Percentiles rank a stretch among this genome's conserved stretches.
Conservation (phyloP, 2,329 filamentous ascomycete genomes). For the Neocucurbitaria cava region DNA sequence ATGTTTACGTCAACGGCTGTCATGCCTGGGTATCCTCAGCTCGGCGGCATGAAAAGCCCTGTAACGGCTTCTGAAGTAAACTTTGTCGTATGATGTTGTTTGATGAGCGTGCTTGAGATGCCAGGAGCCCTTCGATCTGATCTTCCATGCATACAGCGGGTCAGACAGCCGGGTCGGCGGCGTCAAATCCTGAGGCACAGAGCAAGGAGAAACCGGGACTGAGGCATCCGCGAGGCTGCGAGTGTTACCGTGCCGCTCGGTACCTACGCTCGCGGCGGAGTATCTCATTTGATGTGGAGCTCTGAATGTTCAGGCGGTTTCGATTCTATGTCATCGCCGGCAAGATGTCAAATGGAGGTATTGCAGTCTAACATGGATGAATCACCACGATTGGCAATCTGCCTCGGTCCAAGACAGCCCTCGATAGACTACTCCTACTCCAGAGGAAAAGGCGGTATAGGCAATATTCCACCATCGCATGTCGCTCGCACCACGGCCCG, state of each 20-base stretch:
- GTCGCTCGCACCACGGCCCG: slow-evolving; percentile 6
- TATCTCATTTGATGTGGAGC: slow-evolving; percentile 6
- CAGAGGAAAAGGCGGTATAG: slow-evolving; percentile 14
- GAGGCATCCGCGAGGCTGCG: slow-evolving; percentile 41
- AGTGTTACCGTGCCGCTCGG: slow-evolving; percentile 11
- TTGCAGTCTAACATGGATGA: neutral
- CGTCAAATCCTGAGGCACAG: slow-evolving; percentile 31
- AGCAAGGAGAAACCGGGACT: slow-evolving; percentile 35
- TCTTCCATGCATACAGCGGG: slow-evolving; percentile 18
- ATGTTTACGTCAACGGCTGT: slow-evolving; percentile 39
- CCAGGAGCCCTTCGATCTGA: slow-evolving; percentile 17
- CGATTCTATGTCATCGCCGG: neutral
- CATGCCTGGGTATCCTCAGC: slow-evolving; percentile 14
- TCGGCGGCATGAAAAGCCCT: slow-evolving; percentile 20
- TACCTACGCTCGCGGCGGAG: slow-evolving; percentile 7
- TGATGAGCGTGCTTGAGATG: slow-evolving; percentile 30
- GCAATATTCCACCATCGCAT: slow-evolving; percentile 10
- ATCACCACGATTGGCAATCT: neutral
- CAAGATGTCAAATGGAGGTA: neutral
- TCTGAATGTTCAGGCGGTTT: neutral
- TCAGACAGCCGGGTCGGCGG: slow-evolving; percentile 9
- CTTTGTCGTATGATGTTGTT: slow-evolving; percentile 48
- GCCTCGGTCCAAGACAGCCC: neutral
- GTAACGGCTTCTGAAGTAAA: slow-evolving; percentile 38
- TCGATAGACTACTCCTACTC: no score